These are phyloP conservation scores for Trametes versicolor DNA, from an alignment of 1,284 basidiomycete genomes.

Conservation along the genomic window DNA sequence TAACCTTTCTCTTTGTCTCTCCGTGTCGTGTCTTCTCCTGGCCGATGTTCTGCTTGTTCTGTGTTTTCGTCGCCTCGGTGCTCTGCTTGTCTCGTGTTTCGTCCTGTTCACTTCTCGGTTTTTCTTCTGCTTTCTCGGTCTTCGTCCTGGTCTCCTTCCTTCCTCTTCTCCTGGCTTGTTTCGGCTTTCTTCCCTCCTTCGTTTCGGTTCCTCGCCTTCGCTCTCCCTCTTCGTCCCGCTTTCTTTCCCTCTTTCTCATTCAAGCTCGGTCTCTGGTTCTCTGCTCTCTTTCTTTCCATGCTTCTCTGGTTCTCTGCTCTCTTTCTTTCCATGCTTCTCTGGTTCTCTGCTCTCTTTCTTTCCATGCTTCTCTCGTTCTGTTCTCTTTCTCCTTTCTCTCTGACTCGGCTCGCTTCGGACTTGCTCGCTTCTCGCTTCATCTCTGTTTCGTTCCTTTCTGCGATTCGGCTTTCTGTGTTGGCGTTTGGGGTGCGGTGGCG, in stretches of 20 bases:
- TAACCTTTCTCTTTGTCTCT: background rate
- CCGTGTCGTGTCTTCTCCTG: too few relatives aligned
- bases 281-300: background rate
- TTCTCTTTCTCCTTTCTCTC: background rate
- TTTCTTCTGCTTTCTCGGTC: background rate
- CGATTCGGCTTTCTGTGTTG: background rate
- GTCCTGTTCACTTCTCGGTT: background rate
- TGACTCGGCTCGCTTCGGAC: background rate
- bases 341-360: background rate
- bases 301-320: too few relatives aligned
- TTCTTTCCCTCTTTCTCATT: background rate
- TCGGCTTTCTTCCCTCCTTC: too few relatives aligned
- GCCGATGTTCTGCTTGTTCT: too few relatives aligned
- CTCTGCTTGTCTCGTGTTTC: background rate
- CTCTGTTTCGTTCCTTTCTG: background rate
- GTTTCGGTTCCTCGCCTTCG: too few relatives aligned
- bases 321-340: background rate
- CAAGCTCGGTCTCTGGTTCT: background rate
- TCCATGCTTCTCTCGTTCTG: background rate
- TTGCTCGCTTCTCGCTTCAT: too few relatives aligned
- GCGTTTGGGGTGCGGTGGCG: constrained; percentile 1
- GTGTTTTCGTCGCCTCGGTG: background rate
- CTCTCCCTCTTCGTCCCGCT: too few relatives aligned
- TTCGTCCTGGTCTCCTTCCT: background rate
- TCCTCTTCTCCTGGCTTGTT: too few relatives aligned